Conservation (phyloP, 2,329 filamentous ascomycete genomes). For the Botrytis squamosa region DNA sequence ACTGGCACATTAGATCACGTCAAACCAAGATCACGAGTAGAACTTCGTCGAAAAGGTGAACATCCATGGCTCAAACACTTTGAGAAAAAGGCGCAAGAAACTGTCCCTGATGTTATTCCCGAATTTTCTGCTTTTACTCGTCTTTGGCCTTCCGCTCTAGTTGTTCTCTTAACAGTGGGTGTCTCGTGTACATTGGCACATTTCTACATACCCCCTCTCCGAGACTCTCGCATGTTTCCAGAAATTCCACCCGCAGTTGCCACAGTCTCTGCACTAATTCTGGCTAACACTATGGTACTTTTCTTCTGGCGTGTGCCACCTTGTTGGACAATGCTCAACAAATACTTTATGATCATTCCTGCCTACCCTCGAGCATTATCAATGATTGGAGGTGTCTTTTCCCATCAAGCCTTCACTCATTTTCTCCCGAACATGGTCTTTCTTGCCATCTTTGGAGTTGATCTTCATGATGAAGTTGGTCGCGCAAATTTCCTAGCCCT, state of each 20-base stretch:
- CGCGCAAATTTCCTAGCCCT: constrained; percentile 67
- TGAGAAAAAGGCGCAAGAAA: constrained; percentile 49
- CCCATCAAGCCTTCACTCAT: constrained; percentile 64
- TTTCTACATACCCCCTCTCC: constrained; percentile 53
- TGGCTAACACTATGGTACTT: constrained; percentile 57
- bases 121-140: constrained; percentile 53
- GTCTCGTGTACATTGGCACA: constrained; percentile 46
- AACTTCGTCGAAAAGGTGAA: constrained; percentile 33
- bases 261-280: constrained; percentile 62
- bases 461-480: constrained; percentile 68
- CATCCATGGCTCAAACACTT: constrained; percentile 36
- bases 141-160: constrained; percentile 53
- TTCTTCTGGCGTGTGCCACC: constrained; percentile 62
- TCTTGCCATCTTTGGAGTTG: constrained; percentile 64
- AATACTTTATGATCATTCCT: constrained; percentile 63
- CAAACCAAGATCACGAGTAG: constrained; percentile 30
- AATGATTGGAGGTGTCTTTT: constrained; percentile 65
- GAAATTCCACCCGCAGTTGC: constrained; percentile 61
- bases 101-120: constrained; percentile 50
- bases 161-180: constrained; percentile 48
- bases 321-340: constrained; percentile 65
- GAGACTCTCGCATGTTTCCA: constrained; percentile 53
- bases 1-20: constrained; percentile 32
- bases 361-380: constrained; percentile 62
- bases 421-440: constrained; percentile 62